Base-by-base conservation (phyloP, 768 basidiomycete species). In the Lepiota brunneoincarnata region DNA sequence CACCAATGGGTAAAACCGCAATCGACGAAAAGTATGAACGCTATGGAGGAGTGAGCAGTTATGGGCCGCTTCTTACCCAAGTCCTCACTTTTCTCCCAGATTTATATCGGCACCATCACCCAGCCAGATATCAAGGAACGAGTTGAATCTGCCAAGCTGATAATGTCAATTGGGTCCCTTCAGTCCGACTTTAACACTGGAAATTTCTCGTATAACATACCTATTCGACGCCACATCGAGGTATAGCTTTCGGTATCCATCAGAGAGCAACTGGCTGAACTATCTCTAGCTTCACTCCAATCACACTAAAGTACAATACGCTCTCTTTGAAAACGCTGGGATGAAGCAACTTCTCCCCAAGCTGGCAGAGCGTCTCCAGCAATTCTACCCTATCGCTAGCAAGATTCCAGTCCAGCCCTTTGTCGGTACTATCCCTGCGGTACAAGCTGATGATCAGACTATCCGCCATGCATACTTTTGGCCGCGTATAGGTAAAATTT, bases 161-260 rank as follows among this genome's bases (percentile, higher is more conserved):
- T 91, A 47, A 63, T 95, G 11, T 88, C 87, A 11, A 72, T 95
- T 54, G 90, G 91, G 3, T 69, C 73, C 1, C 71, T 91, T 46
- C 82, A 80, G 64, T 83, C 80, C 42, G 92, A 95, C 67, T 93
- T 91, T 75, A 95, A 95, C 68, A 91, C 89, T 1, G 93, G 91
- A 28, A 88, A 87, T 67, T 93, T 92, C 69, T 87, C 87, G 0
- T 91, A 89, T 62, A 80, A 79, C 46, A 84, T 87, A 42, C 82
- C 86, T 4, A 74, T 74, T 0, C 66, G 68, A 10, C 75, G 75
- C 37, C 83, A 81, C 12, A 73, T 91, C 57, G 90, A 90, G 75
- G 88, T 87, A 59, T 12, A 60, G 20, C 6, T 18, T 15, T 2
- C 2, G 15, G 17, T 35, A 18, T 49, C 4, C 24, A 18, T 12